Conservation (phyloP, 2,329 filamentous ascomycete species). For the Colletotrichum noveboracense region DNA sequence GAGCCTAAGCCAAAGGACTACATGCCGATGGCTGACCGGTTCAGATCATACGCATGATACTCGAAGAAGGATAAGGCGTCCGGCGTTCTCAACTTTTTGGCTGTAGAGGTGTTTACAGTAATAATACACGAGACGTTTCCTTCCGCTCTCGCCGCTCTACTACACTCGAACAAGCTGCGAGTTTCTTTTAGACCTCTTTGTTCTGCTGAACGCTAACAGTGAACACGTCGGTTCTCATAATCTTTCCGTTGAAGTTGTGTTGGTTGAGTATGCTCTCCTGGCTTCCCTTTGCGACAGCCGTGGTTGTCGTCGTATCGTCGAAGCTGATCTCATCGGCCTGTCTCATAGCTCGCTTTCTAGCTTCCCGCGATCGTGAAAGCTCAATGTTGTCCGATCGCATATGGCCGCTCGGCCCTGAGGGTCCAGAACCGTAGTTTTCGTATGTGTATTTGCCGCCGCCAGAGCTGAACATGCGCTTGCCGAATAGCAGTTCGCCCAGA, state of each 20-base stretch:
- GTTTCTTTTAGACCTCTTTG: background rate
- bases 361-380: background rate
- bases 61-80: background rate
- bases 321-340: background rate
- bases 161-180: background rate
- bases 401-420: background rate
- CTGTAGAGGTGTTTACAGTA: background rate
- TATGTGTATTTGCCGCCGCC: background rate
- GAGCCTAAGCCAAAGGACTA: slow-evolving; percentile 68
- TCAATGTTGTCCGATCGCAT: background rate
- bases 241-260: background rate
- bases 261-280: background rate
- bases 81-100: background rate
- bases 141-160: background rate
- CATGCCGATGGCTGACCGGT: slow-evolving; percentile 67
- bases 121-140: background rate
- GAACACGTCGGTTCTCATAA: background rate
- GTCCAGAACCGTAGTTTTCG: background rate
- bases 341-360: background rate
- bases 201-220: background rate
- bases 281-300: background rate
- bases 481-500: slow-evolving; percentile 20
- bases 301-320: background rate
- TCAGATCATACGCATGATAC: slow-evolving; percentile 58
- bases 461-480: slow-evolving; percentile 20